Evolutionary conservation across 2,329 filamentous ascomycete species (phyloP).

Genomic region (Ophiostoma montium): DNA sequence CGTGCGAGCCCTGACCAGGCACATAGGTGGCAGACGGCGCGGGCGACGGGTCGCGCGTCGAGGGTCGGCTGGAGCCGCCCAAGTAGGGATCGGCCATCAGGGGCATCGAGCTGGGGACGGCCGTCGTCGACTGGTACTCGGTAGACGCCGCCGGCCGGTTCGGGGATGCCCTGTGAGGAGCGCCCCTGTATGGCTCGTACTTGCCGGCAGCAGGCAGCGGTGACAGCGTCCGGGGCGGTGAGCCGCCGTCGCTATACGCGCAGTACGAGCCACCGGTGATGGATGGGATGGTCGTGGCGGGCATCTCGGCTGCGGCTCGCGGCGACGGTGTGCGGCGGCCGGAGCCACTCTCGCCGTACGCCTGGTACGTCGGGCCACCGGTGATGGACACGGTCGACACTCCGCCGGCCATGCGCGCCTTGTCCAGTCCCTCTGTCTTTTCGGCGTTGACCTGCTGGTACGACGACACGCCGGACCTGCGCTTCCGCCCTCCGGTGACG

Average conservation of each 20-base stretch:
- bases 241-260: too few species aligned
- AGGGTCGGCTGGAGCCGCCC: background rate
- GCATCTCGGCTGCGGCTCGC: background rate
- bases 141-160: too few species aligned
- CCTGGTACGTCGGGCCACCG: background rate
- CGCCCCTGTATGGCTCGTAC: too few species aligned
- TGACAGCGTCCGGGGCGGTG: too few species aligned
- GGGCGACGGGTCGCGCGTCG: background rate
- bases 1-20: background rate
- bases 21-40: constrained; percentile 2
- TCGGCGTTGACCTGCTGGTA: background rate
- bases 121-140: background rate
- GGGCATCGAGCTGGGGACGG: background rate
- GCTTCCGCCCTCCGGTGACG: background rate
- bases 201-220: too few species aligned
- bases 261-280: background rate
- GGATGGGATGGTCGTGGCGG: background rate
- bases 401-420: background rate
- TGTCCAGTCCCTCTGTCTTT: background rate
- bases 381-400: background rate
- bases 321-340: background rate
- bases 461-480: background rate
- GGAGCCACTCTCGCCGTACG: constrained; percentile 4
- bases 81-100: background rate
- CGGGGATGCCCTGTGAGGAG: too few species aligned